Evolutionary conservation across 768 basidiomycete species (phyloP), one percentile per base, ranked within the genome.

Genomic region (Daedaleopsis nitida): DNA sequence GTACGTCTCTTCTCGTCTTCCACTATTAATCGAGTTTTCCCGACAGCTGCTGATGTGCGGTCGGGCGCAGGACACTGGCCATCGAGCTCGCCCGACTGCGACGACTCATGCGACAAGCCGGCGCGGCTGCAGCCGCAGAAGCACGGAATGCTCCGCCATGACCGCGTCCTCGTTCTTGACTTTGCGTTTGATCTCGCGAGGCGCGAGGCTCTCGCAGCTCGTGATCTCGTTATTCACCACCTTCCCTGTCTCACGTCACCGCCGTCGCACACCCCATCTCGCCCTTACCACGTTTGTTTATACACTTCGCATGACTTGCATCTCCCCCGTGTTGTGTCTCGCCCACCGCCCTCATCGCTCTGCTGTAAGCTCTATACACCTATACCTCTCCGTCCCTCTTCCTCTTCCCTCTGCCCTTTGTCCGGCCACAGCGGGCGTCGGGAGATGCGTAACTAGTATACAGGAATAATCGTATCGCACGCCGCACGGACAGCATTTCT

Each of bases 21-120:
- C 23, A 13, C 16, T 1, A 21, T 2, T 37, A 7, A 5, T 10
- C 7, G 21, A 13, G 6, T 21, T 42, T 10, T 42, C 14, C 37
- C 27, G 3, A 32, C 27, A 32, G 27, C 21, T 39, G 32, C 56
- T 48, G n/a, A 12, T 49, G 13, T 61, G 27, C 50, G 55, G 60
- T 44, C 23, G 37, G 17, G 21, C 27, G 52, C 67, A 90, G 89
- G 68, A 74, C 76, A 35, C 72, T 92, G 34, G 76, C 87, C 6
- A 76, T 78, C 32, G 91, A 92, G 70, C 77, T 92, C 48, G 81
- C 84, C 52, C 80, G 89, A 59, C 75, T 93, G 69, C 80, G 88
- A 69, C 81, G 91, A 65, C 79, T 93, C 43, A 92, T 93, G 85
- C 88, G 83, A 68, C 74, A 76, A 43, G 80, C 83, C 66, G 76